Base-by-base conservation (phyloP, 441 rosid species). In the Bruguiera hainesii region DNA sequence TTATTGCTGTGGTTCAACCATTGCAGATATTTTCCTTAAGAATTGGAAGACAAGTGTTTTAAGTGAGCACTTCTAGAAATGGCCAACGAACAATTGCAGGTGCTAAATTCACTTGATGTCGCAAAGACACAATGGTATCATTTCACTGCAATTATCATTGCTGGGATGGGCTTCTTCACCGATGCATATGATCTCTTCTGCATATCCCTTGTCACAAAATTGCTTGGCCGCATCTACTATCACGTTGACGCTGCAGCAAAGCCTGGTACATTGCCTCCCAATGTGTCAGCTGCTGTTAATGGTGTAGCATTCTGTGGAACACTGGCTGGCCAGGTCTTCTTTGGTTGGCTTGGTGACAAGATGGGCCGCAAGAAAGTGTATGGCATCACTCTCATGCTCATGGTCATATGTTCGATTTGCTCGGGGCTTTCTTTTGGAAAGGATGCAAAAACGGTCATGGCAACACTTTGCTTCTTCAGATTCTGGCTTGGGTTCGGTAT, bases 161-260 rank as follows among this genome's bases (percentile, higher is more conserved):
- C 89, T 53, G 89, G 89, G 61, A 86, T 86, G 91, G 91, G 89
- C n/a, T 86, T 86, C 72, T 84, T 86, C 81, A 84, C 89, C 15
- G 89, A 86, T 69, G 89, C 89, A 2, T 84, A 86, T 55, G 89
- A 86, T 67, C 85, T 86, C 13, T 86, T 86, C 73, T 86, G 89
- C 72, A 83, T 86, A 63, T 84, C 87, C 39, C 83, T 86, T 9
- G 89, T 86, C 60, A 84, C 86, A 35, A 84, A 86, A 73, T 76
- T 86, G 67, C 91, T 84, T 1, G 91, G 91, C 6, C 87, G 87
- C 35, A 75, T 86, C n/a, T 86, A 86, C 66, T 84, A 80, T 71
- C 87, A 80, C 23, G 81, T 81, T 16, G 89, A 86, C 2, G 87
- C 85, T 1, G 31, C 85, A 7, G 48, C 84, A 51, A 19, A 51